Base-by-base conservation (phyloP, 2,329 filamentous ascomycete genomes). In the Colletotrichum godetiae region DNA sequence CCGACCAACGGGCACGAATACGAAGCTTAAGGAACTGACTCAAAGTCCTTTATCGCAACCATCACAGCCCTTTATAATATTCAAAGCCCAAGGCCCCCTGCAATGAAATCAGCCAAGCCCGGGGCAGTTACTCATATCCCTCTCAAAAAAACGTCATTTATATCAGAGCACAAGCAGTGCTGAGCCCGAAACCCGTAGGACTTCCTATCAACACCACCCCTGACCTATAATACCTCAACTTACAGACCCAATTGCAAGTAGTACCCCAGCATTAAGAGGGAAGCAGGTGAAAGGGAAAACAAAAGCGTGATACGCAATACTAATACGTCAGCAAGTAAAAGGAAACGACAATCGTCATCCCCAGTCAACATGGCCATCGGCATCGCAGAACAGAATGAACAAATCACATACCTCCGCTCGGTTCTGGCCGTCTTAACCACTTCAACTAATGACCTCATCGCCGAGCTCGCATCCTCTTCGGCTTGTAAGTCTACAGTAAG, bases 401-500 rank as follows among this genome's bases (percentile, higher is more conserved):
- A 72, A 42, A 72, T 72, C 65, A 46, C 53, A 24, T 37, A 60
- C 15, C 69, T 73, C 12, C 59, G 55, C 6, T 70, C 66, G 3
- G 66, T 65, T 35, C 29, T 65, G 15, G 55, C 46, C 55, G 55
- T 61, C 55, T 13, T 73, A 12, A 60, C 53, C 46, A 56, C 55
- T 22, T 73, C 67, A 31, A 56, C 29, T 42, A 60, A 65, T 24
- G 66, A 73, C n/a, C 59, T 70, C 33, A 73, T 73, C 29, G 55
- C 33, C 33, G 42, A 52, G 59, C 66, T 70, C 22, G 60, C 66
- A n/a, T 70, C 27, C 24, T 58, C 53, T 35, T 35, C 53, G 15
- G 53, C 70, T 27, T 22, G 19, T 31, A 13, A 55, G 31, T 13
- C 70, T n/a, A 52, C 7, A 22, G 15, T 42, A 13, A 11, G 7